Base-by-base conservation (phyloP, 129 eudicot species). In the Helianthus tuberosus region DNA sequence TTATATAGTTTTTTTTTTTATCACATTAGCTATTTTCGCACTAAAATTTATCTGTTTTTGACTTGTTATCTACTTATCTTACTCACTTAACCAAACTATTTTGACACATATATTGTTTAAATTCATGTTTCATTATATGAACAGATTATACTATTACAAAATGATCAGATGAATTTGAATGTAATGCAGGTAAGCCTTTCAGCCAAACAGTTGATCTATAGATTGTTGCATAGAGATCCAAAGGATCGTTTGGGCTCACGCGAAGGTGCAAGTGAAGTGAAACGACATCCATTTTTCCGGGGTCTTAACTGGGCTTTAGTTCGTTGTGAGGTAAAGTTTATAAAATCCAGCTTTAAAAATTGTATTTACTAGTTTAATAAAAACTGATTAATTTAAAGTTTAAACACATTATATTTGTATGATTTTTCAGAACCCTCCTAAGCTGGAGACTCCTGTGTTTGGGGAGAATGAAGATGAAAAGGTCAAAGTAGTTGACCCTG, bases 261-360 rank as follows among this genome's bases (percentile, higher is more conserved):
- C 53, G 99, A 87, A 85, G 99, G 99, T 25, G 97, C 99, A 36
- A 87, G 87, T 20, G 99, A 95, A 82, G 85, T 95, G 13, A 95
- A 91, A 84, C 83, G 77, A 32, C 99, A 95, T 74, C 96, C 96
- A 0, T 95, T 95, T 79, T 95, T 95, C 74, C 84, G 96, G 2
- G 99, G 97, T 58, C 63, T 87, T 75, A 95, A 91, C 10, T 95
- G 99, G 99, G 96, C 99, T 78, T 80, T 95, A 50, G 85, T 95
- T 48, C 97, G 99, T 68, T 88, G 96, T 80, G 75, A 83, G 99
- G 99, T 95, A 84, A 84, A 32, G 11, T 39, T 49, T 20, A 12
- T n/a, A 41, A 10, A 58, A 13, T 8, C 29, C 8, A 7, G 6
- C 11, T 36, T 15, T 0, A 8, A n/a, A 38, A 13, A 6, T 36